Percentiles rank a stretch among this genome's conserved stretches.
These are phyloP conservation scores for Hypholoma fasciculare DNA, from an alignment of 768 basidiomycete species.

Conservation along the genomic window DNA sequence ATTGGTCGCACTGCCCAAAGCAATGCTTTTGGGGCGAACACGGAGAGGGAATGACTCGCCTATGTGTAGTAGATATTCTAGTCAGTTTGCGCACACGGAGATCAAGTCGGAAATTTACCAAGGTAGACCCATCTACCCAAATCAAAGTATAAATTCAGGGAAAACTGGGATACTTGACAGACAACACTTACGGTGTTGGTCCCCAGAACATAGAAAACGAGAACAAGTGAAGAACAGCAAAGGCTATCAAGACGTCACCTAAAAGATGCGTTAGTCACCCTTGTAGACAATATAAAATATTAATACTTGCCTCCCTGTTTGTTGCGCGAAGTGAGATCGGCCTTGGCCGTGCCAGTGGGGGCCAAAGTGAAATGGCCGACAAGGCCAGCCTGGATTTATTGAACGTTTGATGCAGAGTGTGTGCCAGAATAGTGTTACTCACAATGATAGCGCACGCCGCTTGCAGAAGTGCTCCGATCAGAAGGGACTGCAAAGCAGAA, in stretches of 20 bases:
- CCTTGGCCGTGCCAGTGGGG: conserved; percentile 44
- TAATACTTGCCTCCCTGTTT: conserved; percentile 43
- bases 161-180: neutral
- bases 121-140: conserved; percentile 64
- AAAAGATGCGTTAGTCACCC: neutral
- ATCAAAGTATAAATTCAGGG: neutral
- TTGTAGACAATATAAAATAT: neutral
- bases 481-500: conserved; percentile 46
- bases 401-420: neutral
- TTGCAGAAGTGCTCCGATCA: conserved; percentile 63
- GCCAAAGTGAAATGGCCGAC: conserved; percentile 72
- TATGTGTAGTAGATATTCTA: neutral
- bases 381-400: conserved; percentile 53
- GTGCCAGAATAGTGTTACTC: conserved; percentile 13
- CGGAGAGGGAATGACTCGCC: conserved; percentile 81
- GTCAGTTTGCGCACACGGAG: neutral
- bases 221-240: conserved; percentile 77
- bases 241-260: conserved; percentile 70
- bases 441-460: conserved; percentile 65
- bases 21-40: conserved; percentile 76
- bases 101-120: conserved; percentile 22
- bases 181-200: conserved; percentile 51
- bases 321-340: conserved; percentile 54
- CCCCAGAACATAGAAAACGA: conserved; percentile 78
- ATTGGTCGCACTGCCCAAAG: conserved; percentile 61